Evolutionary conservation across 2,329 filamentous ascomycete genomes (phyloP).

Genomic region (Emericellopsis atlantica): DNA sequence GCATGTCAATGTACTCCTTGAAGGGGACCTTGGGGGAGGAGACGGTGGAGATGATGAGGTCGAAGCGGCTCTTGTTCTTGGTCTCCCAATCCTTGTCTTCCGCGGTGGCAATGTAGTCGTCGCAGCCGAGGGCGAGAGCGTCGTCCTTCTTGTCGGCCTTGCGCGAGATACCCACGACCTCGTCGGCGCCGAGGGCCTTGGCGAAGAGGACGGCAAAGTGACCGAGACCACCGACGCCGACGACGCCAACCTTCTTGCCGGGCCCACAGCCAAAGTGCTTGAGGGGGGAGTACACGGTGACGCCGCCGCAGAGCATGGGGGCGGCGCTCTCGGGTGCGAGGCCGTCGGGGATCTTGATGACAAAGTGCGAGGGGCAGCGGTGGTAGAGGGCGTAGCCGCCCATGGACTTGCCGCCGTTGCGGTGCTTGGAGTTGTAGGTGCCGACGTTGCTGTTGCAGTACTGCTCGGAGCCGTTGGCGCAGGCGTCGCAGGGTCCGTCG

Average conservation of each 20-base stretch:
- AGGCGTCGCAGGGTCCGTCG: conserved; percentile 24
- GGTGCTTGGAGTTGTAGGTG: conserved; percentile 27
- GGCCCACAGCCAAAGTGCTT: conserved; percentile 59
- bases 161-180: conserved; percentile 44
- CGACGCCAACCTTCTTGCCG: conserved; percentile 62
- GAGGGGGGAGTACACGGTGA: conserved; percentile 67
- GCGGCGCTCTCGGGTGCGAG: conserved; percentile 50
- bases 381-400: conserved; percentile 36
- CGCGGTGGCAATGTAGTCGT: conserved; percentile 42
- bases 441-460: conserved; percentile 26
- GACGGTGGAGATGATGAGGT: conserved; percentile 61
- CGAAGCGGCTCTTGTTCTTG: conserved; percentile 44
- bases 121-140: conserved; percentile 38
- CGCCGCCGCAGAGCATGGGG: conserved; percentile 71
- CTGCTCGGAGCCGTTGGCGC: conserved; percentile 23
- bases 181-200: conserved; percentile 44
- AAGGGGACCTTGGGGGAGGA: conserved; percentile 28
- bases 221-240: conserved; percentile 59
- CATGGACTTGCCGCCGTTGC: conserved; percentile 12
- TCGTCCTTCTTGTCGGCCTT: conserved; percentile 42
- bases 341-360: conserved; percentile 59
- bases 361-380: conserved; percentile 15
- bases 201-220: conserved; percentile 57
- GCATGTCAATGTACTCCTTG: conserved; percentile 3
- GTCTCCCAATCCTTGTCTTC: conserved; percentile 38